phyloP scores from a whole-genome alignment of 2,329 filamentous ascomycete species.

The Alternaria gaisen region DNA sequence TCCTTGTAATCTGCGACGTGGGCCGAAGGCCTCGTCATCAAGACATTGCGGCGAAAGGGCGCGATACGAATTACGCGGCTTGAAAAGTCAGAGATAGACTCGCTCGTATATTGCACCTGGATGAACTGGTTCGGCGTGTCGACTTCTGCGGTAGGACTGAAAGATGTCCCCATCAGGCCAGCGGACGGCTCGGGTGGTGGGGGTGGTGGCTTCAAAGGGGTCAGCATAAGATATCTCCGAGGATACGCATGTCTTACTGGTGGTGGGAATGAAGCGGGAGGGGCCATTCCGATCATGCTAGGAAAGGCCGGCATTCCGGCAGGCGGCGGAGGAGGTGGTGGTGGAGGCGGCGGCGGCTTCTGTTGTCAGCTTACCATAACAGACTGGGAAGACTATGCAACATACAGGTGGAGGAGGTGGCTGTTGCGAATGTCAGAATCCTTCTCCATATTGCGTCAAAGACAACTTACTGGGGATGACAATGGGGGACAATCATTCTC shows the following conservation, averaged over 20 bases:
- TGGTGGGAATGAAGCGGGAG: slow-evolving; percentile 21
- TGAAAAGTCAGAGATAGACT: slow-evolving; percentile 19
- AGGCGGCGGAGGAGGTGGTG: background rate
- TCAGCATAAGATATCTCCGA: background rate
- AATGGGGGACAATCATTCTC: background rate
- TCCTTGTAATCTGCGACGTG: slow-evolving; percentile 39
- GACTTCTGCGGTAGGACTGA: slow-evolving; percentile 15
- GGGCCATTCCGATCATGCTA: background rate
- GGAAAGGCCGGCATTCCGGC: background rate
- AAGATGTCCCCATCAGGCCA: background rate
- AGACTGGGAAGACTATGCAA: background rate
- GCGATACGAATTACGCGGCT: slow-evolving; percentile 30
- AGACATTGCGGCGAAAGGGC: slow-evolving; percentile 38
- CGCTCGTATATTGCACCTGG: slow-evolving; percentile 30
- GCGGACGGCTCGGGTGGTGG: slow-evolving; percentile 21
- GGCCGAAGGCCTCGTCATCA: slow-evolving; percentile 33
- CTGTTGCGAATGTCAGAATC: background rate
- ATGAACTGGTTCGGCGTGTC: slow-evolving; percentile 30
- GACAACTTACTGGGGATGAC: background rate
- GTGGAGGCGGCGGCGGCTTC: background rate
- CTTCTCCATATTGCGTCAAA: background rate
- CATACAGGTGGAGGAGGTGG: slow-evolving; percentile 6
- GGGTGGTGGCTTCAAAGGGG: slow-evolving; percentile 13
- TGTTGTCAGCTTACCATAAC: background rate
- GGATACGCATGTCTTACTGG: background rate